A percentile compares a stretch with the other conserved stretches of the same genome.
Conservation (phyloP, 2,329 filamentous ascomycete genomes). For the Epichloe gansuensis region DNA sequence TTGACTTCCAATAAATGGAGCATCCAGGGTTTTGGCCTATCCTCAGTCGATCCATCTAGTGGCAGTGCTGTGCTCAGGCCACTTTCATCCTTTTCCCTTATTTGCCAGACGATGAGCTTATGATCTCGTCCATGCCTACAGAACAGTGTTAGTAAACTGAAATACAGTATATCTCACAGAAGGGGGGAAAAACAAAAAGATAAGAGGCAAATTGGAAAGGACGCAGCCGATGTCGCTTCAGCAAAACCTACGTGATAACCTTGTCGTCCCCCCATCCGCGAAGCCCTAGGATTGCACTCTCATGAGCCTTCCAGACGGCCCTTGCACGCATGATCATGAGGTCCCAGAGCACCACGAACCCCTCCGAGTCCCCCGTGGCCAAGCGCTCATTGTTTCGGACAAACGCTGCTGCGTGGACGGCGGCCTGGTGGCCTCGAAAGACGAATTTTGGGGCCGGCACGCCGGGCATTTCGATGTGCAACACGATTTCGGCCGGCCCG, state of each 20-base stretch:
- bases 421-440: conserved; percentile 70
- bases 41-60: conserved; percentile 42
- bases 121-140: conserved; percentile 80
- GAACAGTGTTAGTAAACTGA: background rate
- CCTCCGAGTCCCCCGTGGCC: conserved; percentile 77
- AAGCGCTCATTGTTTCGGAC: conserved; percentile 62
- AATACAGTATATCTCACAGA: background rate
- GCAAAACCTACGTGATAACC: conserved; percentile 65
- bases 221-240: background rate
- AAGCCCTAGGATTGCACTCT: conserved; percentile 62
- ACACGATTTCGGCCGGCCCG: background rate
- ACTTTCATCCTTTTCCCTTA: conserved; percentile 47
- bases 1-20: conserved; percentile 75
- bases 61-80: conserved; percentile 57
- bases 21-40: conserved; percentile 64
- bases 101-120: conserved; percentile 72
- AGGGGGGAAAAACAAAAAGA: background rate
- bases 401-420: conserved; percentile 68
- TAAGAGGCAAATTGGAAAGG: background rate
- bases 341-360: conserved; percentile 80
- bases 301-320: conserved; percentile 79
- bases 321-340: conserved; percentile 66
- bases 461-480: conserved; percentile 14
- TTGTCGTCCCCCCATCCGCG: conserved; percentile 57
- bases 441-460: conserved; percentile 41